Base-by-base conservation (phyloP, 2,329 filamentous ascomycete genomes). In the Aspergillus intermedius region DNA sequence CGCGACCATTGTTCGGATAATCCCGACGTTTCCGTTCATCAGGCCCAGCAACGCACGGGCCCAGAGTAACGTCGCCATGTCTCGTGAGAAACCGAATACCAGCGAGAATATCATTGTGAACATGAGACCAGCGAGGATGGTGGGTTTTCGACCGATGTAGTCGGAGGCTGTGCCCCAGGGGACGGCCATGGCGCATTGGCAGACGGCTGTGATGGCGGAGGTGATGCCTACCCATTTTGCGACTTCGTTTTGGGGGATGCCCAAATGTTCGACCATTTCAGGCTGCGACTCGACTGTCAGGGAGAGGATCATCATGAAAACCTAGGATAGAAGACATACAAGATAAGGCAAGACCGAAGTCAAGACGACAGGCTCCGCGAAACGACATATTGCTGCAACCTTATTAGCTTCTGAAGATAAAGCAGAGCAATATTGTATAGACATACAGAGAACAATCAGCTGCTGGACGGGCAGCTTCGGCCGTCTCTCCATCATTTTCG, bases 21-120 rank as follows among this genome's bases (percentile, higher is more conserved):
- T 96, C 1, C 93, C 87, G n/a, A 91, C 85, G 63, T 96, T 97
- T 47, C 91, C 93, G 63, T 95, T 96, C 41, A 87, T 84, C 8
- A 84, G 78, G 1, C 93, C 91, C 58, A 88, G 80, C n/a, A 96
- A 73, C 5, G 83, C 86, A 61, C 91, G 81, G 10, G 88, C 80
- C 3, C 77, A 66, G 37, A 98, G 84, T 1, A 91, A 87, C 87
- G 93, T 91, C 3, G 81, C 70, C 8, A 97, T 70, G 54, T 77
- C 88, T 3, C 79, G 86, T 0, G 89, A 89, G 69, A 95, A 82
- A 5, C 93, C 91, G 81, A 91, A 96, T 19, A 89, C 55, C 17
- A 96, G 59, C 57, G 87, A 90, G 37, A 86, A 86, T 1, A 84
- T 63, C 87, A 96, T 94, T 41, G 90, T 95, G 58, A 80, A 86